phyloP scores from a whole-genome alignment of 2,329 filamentous ascomycete genomes.

The Nectriaceae sp. region DNA sequence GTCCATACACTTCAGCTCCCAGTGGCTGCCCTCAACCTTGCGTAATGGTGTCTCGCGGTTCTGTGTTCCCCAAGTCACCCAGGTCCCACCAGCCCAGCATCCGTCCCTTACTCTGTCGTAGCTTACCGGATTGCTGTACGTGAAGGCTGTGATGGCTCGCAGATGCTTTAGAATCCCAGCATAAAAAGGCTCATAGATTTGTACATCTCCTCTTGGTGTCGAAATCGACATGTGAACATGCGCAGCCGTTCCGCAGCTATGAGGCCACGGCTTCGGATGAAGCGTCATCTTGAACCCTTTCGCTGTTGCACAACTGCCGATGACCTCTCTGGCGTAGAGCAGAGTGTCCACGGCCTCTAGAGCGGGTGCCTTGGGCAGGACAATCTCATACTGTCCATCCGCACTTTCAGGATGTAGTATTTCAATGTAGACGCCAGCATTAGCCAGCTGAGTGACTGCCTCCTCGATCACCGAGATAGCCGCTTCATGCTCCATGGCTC shows the following conservation, averaged over 20 bases:
- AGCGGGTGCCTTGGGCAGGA: constrained; percentile 64
- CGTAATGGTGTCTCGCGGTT: constrained; percentile 77
- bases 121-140: constrained; percentile 64
- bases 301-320: constrained; percentile 63
- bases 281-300: constrained; percentile 69
- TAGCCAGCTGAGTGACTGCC: constrained; percentile 61
- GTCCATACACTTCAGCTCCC: constrained; percentile 80
- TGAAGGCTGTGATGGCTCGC: constrained; percentile 67
- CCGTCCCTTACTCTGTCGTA: constrained; percentile 70
- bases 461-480: constrained; percentile 63
- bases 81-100: constrained; percentile 77
- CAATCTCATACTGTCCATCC: constrained; percentile 75
- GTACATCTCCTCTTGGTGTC: constrained; percentile 40
- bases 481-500: constrained; percentile 60
- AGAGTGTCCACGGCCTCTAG: constrained; percentile 72
- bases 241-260: constrained; percentile 62
- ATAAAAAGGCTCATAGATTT: constrained; percentile 66
- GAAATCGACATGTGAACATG: constrained; percentile 72
- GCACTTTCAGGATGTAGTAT: constrained; percentile 76
- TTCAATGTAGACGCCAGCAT: constrained; percentile 66
- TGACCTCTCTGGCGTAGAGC: constrained; percentile 69
- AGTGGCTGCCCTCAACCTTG: constrained; percentile 66
- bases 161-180: constrained; percentile 70
- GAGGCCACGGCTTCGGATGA: constrained; percentile 68
- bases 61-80: constrained; percentile 79